These are phyloP conservation scores for Suhomyces bolitotheri DNA, from an alignment of 1,139 yeast species.

Conservation along the genomic window DNA sequence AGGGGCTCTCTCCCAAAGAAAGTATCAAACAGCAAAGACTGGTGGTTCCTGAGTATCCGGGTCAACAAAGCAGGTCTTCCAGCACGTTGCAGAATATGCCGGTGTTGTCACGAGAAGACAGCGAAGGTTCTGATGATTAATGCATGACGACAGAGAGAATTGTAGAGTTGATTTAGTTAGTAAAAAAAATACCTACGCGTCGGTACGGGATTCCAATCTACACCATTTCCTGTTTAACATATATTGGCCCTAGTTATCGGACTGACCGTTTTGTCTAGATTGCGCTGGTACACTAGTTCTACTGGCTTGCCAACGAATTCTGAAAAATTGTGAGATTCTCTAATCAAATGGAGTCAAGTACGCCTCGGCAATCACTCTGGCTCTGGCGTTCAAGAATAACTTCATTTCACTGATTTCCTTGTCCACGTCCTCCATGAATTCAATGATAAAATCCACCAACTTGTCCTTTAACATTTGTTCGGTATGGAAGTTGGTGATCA, in stretches of 20 bases:
- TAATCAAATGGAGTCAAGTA: slow-evolving; percentile 76
- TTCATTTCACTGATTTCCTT: slow-evolving; percentile 99
- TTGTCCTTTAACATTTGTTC: slow-evolving; percentile 95
- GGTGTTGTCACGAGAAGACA: slow-evolving; percentile 3
- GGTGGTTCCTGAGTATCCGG: slow-evolving; percentile 3
- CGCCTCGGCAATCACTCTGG: slow-evolving; percentile 96
- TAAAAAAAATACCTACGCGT: too few relatives aligned
- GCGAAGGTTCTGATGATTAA: slow-evolving; percentile 4
- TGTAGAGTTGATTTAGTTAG: too few relatives aligned
- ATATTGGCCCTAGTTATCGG: slow-evolving; percentile 5
- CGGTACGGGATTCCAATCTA: too few relatives aligned
- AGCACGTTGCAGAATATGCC: slow-evolving; percentile 6
- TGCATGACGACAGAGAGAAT: not conserved
- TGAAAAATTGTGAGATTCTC: too few relatives aligned
- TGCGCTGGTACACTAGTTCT: too few relatives aligned
- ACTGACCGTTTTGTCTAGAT: slow-evolving; percentile 3
- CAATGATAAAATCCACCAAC: slow-evolving; percentile 92
- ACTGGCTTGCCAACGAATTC: too few relatives aligned
- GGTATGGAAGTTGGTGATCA: slow-evolving; percentile 91
- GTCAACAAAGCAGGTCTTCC: slow-evolving; percentile 6
- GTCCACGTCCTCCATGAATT: slow-evolving; percentile 98
- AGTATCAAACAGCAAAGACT: slow-evolving; percentile 22
- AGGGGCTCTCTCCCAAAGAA: slow-evolving; percentile 37
- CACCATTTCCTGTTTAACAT: not conserved
- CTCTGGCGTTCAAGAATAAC: slow-evolving; percentile 92